phyloP scores from a whole-genome alignment of 2,329 filamentous ascomycete species.

The Rhytidhysteron rufulum region DNA sequence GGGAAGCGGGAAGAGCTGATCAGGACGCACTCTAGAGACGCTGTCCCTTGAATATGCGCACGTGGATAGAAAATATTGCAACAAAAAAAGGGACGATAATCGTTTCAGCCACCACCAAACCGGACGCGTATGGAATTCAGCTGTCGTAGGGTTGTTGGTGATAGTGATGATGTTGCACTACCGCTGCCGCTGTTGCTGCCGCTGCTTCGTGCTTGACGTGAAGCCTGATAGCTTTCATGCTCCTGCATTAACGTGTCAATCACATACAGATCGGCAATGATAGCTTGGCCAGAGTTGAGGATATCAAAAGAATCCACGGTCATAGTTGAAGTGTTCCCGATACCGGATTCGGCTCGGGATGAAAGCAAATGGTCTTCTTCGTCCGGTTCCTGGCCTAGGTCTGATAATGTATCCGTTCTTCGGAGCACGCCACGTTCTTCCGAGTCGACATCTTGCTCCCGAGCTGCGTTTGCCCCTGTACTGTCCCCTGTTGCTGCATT shows the following conservation, averaged over 20 bases:
- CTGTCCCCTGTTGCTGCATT: conserved; percentile 7
- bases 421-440: conserved; percentile 56
- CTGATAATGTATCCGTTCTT: conserved; percentile 32
- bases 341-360: conserved; percentile 21
- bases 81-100: no score
- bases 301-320: conserved; percentile 36
- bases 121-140: conserved; percentile 29
- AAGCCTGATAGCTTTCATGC: conserved; percentile 34
- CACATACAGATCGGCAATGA: conserved; percentile 43
- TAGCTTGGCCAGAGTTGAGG: conserved; percentile 45
- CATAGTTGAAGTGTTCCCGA: conserved; percentile 6
- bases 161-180: conserved; percentile 14
- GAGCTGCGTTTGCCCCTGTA: conserved; percentile 8
- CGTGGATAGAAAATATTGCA: no score
- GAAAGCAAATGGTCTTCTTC: conserved; percentile 23
- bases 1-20: no score
- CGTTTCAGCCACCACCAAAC: conserved; percentile 26
- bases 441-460: conserved; percentile 53
- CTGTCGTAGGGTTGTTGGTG: conserved; percentile 29
- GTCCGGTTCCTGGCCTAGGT: conserved; percentile 41
- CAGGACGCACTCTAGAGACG: no score
- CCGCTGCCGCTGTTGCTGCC: not conserved
- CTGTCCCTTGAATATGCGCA: no score
- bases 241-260: conserved; percentile 41
- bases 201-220: conserved; percentile 19